Evolutionary conservation across 2,329 filamentous ascomycete genomes (phyloP).

Genomic region (Geosmithia putterillii): DNA sequence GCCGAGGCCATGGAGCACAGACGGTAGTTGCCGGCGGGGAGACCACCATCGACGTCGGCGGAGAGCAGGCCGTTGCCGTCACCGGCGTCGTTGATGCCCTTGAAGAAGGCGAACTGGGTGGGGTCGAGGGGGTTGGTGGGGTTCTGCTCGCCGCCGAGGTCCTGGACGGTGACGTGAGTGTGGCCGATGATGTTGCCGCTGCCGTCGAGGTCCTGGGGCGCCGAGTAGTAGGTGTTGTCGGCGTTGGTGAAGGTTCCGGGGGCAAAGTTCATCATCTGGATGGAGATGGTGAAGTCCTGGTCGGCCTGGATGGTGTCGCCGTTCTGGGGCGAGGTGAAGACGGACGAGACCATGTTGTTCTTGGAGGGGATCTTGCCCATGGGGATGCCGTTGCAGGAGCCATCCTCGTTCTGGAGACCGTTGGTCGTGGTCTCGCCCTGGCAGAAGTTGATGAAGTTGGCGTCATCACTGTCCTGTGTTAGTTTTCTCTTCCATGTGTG

Average conservation of each 20-base stretch:
- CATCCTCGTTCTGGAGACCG: constrained; percentile 41
- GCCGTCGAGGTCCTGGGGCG: constrained; percentile 39
- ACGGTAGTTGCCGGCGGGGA: constrained; percentile 51
- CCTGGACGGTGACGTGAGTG: constrained; percentile 47
- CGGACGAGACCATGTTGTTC: constrained; percentile 43
- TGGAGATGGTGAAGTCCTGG: constrained; percentile 37
- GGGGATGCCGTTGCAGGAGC: constrained; percentile 52
- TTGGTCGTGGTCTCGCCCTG: constrained; percentile 42
- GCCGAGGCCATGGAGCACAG: constrained; percentile 51
- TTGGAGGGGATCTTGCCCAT: constrained; percentile 49
- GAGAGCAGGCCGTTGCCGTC: constrained; percentile 41
- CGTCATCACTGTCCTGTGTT: constrained; percentile 28
- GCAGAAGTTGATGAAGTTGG: constrained; percentile 56
- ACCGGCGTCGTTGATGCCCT: constrained; percentile 52
- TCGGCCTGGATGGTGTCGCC: constrained; percentile 32
- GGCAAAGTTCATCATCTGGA: constrained; percentile 39
- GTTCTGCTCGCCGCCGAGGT: constrained; percentile 36
- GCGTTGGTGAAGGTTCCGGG: constrained; percentile 51
- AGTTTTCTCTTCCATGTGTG: constrained; percentile 2
- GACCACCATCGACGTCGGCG: constrained; percentile 42
- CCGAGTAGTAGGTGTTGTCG: constrained; percentile 46
- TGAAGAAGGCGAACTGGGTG: constrained; percentile 47
- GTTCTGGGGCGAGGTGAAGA: constrained; percentile 41
- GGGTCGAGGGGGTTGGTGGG: constrained; percentile 40
- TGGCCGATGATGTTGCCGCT: constrained; percentile 42